These are phyloP conservation scores for Pleomassaria siparia DNA, from an alignment of 2,329 filamentous ascomycete genomes.

Conservation along the genomic window DNA sequence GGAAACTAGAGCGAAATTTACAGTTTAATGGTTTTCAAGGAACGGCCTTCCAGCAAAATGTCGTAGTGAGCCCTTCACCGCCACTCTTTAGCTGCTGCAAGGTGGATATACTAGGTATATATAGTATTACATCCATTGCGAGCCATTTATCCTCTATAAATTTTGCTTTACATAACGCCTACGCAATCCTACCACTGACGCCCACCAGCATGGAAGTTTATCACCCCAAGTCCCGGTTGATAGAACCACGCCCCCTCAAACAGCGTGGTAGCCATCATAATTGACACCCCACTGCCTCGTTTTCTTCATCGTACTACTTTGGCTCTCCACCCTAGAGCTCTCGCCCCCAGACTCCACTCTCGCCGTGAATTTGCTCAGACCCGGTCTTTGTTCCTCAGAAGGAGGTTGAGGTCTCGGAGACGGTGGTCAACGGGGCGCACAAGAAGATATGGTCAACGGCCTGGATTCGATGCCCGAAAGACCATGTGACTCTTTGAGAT, in stretches of 20 bases:
- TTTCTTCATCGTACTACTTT: conserved; percentile 1
- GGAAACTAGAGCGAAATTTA: too few relatives aligned
- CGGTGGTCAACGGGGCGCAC: conserved; percentile 6
- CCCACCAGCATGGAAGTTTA: too few relatives aligned
- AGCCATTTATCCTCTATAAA: too few relatives aligned
- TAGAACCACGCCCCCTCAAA: neutral
- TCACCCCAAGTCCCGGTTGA: too few relatives aligned
- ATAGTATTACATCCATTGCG: too few relatives aligned
- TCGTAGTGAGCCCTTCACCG: too few relatives aligned
- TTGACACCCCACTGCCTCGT: conserved; percentile 2
- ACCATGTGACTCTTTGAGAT: neutral
- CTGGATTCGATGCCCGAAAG: conserved; percentile 2
- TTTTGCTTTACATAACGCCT: neutral
- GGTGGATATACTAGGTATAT: too few relatives aligned
- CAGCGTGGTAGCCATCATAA: conserved; percentile 1
- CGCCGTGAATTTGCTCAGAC: conserved; percentile 21
- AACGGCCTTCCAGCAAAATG: too few relatives aligned
- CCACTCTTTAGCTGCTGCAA: too few relatives aligned
- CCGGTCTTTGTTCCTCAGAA: conserved; percentile 20
- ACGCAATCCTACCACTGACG: too few relatives aligned
- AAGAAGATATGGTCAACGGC: conserved; percentile 3
- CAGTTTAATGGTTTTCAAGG: too few relatives aligned
- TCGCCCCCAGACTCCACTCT: neutral
- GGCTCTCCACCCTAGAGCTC: conserved; percentile 4
- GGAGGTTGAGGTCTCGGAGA: conserved; percentile 24